Evolutionary conservation across 805 yeast genomes (phyloP), one percentile per base, ranked within the genome.

Genomic region (Tetrapisispora namnaoensis): DNA sequence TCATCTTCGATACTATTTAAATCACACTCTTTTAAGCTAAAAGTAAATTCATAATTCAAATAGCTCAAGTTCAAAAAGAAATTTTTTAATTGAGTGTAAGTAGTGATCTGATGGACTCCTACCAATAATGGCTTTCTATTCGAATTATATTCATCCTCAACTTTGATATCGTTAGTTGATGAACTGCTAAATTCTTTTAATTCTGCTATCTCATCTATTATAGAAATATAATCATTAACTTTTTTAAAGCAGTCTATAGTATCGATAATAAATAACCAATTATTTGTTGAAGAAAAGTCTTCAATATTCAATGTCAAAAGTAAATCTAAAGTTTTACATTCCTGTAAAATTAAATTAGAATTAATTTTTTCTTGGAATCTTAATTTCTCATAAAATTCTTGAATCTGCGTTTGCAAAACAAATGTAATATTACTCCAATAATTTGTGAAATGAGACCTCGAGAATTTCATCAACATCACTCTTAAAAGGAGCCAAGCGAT

Each of bases 191-290:
- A 69, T n/a, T 71, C 70, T 48, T 63, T 68, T 50, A 58, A 56
- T 37, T 58, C 62, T 4, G 73, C 64, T 10, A 77, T 63, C 50
- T 68, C 63, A 51, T 83, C 89, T 22, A 79, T 66, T 14, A 80
- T 56, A 0, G 67, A 53, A 40, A 65, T 53, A 44, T 52, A 64
- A 9, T 65, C 58, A 28, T 59, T 57, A 4, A 61, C 67, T 50
- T 73, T 71, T 55, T 71, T 74, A 30, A 77, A 72, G 18, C 83
- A 79, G 51, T 80, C 82, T 17, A 80, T 72, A 17, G 78, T 80
- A 56, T 84, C 87, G 27, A 81, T 74, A 11, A 91, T 77, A 60
- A 88, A 93, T 1, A 93, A 69, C 98, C 98, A 91, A 58, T 88
- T 93, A 52, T 78, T 67, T 9, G 67, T 67, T 61, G 64, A 78